Evolutionary conservation across 169 alveolate species (phyloP), one percentile per base, ranked within the genome.

Genomic region (Plasmodium fragile): DNA sequence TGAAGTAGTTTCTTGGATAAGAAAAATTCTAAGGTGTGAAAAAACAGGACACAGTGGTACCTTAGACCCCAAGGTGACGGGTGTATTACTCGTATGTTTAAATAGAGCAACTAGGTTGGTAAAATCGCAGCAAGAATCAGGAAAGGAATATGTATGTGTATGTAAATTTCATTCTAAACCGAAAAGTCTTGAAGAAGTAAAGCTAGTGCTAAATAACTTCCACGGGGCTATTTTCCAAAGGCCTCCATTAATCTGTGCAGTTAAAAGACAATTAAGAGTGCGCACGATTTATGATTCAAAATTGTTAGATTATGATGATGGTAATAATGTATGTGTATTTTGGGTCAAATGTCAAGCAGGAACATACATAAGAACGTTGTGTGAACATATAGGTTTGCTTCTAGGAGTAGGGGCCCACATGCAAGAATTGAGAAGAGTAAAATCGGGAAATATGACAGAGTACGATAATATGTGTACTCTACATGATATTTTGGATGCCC

Each of bases 11-110:
- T 99, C 99, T 16, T 99, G 99, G 99, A 98, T 99, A 53, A 99
- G 99, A 96, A 98, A 98, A 91, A 99, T 99, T 77, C 97, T 99
- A 95, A 98, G 99, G 91, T 99, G 99, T 82, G 99, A 99, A 94
- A 99, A 99, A 97, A 99, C 99, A 28, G 99, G 99, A 25, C 99
- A 99, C 96, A 96, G 99, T 92, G 99, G 99, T 59, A 99, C 99
- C n/a, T 97, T 99, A 71, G 99, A 99, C 95, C 99, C 99, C 8
- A 99, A 99, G 96, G 99, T 99, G 52, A 99, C 99, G 16, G 99
- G 99, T 18, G 99, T 99, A 89, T 97, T 99, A 87, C 97, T 99
- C 69, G 99, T 99, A 41, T 99, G 99, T 96, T 89, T 99, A 81
- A 98, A 99, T 96, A 97, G 99, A 72, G 99, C 99, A 36, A 99